phyloP scores from a whole-genome alignment of 2,329 filamentous ascomycete species.

The Ceratocystis smalleyi region DNA sequence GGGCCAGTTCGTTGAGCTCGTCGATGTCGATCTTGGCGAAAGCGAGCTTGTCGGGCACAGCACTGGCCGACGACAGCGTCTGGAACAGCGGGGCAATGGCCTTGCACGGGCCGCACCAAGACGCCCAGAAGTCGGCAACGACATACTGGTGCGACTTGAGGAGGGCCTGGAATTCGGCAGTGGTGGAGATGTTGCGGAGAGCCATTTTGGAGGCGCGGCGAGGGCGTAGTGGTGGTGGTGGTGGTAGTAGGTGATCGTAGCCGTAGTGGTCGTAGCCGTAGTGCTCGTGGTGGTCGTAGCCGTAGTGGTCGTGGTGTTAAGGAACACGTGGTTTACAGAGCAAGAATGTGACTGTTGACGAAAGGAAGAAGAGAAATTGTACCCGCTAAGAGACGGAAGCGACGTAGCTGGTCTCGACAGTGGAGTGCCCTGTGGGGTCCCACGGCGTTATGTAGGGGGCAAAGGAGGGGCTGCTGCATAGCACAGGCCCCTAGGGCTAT shows the following conservation, averaged over 20 bases:
- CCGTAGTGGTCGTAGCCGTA: conserved; percentile 13
- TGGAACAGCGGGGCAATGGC: conserved; percentile 40
- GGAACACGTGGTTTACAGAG: neutral
- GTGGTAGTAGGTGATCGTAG: conserved; percentile 20
- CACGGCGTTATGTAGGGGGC: neutral
- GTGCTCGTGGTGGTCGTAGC: conserved; percentile 16
- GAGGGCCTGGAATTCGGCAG: conserved; percentile 35
- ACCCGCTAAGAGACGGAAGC: neutral
- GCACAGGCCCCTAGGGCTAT: neutral
- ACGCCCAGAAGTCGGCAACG: conserved; percentile 41
- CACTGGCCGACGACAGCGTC: conserved; percentile 30
- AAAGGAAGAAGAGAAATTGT: neutral
- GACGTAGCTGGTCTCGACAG: neutral
- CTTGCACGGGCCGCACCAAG: conserved; percentile 48
- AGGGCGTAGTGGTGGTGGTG: conserved; percentile 27
- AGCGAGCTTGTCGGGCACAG: conserved; percentile 28
- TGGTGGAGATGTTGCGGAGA: conserved; percentile 20
- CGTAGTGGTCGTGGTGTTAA: neutral
- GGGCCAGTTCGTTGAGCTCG: conserved; percentile 34
- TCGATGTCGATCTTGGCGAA: conserved; percentile 48
- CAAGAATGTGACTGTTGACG: neutral
- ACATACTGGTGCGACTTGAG: conserved; percentile 35
- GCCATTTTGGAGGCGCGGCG: conserved; percentile 23
- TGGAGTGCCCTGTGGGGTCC: neutral
- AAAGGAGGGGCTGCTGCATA: neutral